Evolutionary conservation across 306 rosid species (phyloP), one percentile per base, ranked within the genome.

Genomic region (Trifolium pratense): DNA sequence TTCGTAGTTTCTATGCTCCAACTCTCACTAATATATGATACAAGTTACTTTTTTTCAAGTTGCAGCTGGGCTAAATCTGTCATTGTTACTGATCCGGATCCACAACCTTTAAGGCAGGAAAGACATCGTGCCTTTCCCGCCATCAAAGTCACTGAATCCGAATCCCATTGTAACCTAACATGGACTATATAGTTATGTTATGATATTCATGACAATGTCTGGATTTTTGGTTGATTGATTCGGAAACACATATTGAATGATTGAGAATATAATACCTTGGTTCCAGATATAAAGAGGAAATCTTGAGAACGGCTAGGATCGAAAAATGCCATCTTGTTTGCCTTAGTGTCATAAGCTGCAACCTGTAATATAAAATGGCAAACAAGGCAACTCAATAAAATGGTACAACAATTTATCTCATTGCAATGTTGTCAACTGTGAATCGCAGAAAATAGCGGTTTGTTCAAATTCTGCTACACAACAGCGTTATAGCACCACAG

Each of bases 261-360:
- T 17, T 37, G 36, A 15, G 66, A 74, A 61, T 37, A n/a, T 69
- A 37, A 63, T 75, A 95, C 99, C 97, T 95, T 95, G 84, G 97
- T 91, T 73, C 97, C 99, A 1, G 96, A 95, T 80, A 95, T 95
- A 86, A 95, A 91, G 81, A 95, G 93, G 80, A 95, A 95, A 66
- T 95, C 96, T 81, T 90, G 73, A 7, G 97, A 73, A 0, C 97
- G 97, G 13, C 86, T 57, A 45, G 99, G 97, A 39, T 95, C 96
- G 52, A 95, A 95, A 86, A 95, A 95, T 32, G 97, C 97, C 99
- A 95, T 95, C 88, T 90, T 90, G 76, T 79, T 88, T 3, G 55
- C 89, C 66, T 60, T 66, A 1, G 86, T 95, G 83, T 95, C 97
- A 72, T 95, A 95, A 46, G 99, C 99, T 67, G 99, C 99, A 9